These are phyloP conservation scores for Dictyostelium brefeldianum DNA, from an alignment of 78 protist genomes.

Conservation along the genomic window DNA sequence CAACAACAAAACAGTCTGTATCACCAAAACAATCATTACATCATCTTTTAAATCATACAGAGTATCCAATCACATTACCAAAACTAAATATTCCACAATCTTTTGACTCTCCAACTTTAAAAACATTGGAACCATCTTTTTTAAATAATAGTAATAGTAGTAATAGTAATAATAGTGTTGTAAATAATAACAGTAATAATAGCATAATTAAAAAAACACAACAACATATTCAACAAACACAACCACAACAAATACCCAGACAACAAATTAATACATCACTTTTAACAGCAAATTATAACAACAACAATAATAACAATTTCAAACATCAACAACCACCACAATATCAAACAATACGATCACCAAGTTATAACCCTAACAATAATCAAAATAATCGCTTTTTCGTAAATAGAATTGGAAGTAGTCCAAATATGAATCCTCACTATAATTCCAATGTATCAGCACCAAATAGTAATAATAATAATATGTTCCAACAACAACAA, in stretches of 20 bases:
- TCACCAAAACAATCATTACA: background rate
- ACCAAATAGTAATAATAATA: no score
- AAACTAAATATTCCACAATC: conserved; percentile 24
- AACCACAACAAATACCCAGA: background rate
- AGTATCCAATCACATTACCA: background rate
- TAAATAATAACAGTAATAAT: background rate
- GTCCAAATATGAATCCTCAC: no score
- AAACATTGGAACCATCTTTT: conserved; percentile 14
- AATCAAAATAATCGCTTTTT: background rate
- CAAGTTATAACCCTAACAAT: background rate
- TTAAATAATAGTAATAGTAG: background rate
- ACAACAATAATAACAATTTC: no score
- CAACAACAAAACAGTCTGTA: background rate
- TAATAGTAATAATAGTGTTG: background rate
- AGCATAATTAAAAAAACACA: background rate
- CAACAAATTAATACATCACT: no score
- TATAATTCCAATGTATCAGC: no score
- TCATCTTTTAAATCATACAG: no score
- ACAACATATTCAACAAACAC: background rate
- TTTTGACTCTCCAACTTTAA: background rate
- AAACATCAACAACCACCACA: background rate
- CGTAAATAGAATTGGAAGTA: no score
- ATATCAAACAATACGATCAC: background rate
- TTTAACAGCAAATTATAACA: no score
- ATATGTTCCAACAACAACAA: no score